Conservation (phyloP, 2,329 filamentous ascomycete species). For the Phialocephala subalpina region DNA sequence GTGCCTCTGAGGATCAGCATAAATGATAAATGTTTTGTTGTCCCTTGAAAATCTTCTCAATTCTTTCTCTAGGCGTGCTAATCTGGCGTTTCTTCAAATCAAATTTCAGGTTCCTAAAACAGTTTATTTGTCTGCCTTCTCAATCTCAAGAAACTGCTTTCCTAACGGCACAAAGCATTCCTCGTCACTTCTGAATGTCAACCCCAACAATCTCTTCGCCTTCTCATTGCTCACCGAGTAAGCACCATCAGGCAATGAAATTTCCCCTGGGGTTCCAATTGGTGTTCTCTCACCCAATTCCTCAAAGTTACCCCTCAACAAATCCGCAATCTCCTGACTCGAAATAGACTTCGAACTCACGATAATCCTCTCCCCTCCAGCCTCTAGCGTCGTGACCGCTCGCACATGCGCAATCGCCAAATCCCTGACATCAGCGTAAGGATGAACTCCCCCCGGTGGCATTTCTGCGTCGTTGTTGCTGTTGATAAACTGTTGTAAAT, state of each 20-base stretch:
- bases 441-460: constrained; percentile 47
- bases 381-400: constrained; percentile 61
- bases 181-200: constrained; percentile 26
- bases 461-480: constrained; percentile 59
- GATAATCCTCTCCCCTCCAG: constrained; percentile 67
- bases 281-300: constrained; percentile 57
- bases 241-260: constrained; percentile 5
- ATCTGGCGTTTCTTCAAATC: too few relatives aligned
- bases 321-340: constrained; percentile 62
- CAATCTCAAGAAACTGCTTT: constrained; percentile 34
- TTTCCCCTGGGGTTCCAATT: constrained; percentile 44
- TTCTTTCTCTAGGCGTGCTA: too few relatives aligned
- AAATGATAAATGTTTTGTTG: too few relatives aligned
- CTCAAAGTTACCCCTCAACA: constrained; percentile 60
- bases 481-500: constrained; percentile 59
- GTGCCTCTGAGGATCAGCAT: too few relatives aligned
- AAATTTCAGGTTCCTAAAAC: too few relatives aligned
- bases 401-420: constrained; percentile 68
- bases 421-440: constrained; percentile 66
- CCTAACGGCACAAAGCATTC: constrained; percentile 36
- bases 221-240: constrained; percentile 18
- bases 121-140: constrained; percentile 12
- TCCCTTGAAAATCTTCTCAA: too few relatives aligned
- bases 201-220: constrained; percentile 22
- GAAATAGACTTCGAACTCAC: constrained; percentile 63